Evolutionary conservation across 2,329 filamentous ascomycete genomes (phyloP), one percentile per base, ranked within the genome.

Genomic region (Dactylellina leptospora): DNA sequence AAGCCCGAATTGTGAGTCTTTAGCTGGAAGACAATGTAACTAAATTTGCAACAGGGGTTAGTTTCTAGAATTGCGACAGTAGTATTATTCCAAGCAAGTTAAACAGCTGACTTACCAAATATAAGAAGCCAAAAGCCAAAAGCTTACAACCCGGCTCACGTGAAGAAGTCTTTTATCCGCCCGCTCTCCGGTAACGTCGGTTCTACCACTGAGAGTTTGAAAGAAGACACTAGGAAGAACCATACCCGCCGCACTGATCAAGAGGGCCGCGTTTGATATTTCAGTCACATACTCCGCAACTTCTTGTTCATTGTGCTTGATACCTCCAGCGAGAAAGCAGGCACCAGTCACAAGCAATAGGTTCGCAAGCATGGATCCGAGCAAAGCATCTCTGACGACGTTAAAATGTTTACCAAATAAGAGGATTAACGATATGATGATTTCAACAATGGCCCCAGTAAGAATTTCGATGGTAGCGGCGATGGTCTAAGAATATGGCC

Each of bases 321-420:
- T 74, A 8, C 92, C 91, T 40, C 90, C 90, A 25, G 87, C 85
- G 73, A 93, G 86, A 81, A 96, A 96, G 78, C 91, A 95, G 53
- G 88, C 78, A 0, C 92, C 92, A 20, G 95, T 81, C 75, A 91
- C 95, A 0, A 96, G 83, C 44, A 96, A 81, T 80, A 95, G 85
- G 30, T 92, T 96, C 8, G 92, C 91, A 40, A 96, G 80, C 47
- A 96, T 90, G 0, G 90, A 93, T 36, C 92, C 91, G 0, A 96
- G 82, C 59, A 96, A 92, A 23, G 92, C 91, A 59, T 90, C 90
- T 77, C 91, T 87, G 75, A 95, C 91, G 75, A 95, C 90, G n/a
- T 84, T 83, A 72, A 88, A 88, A 79, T 82, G 80, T 48, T 82
- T 74, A 1, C 82, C 79, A 8, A 79, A 79, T 2, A 95, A 83